Conservation (phyloP, 192 early-diverging fungal species). For the Dissophora globulifera region DNA sequence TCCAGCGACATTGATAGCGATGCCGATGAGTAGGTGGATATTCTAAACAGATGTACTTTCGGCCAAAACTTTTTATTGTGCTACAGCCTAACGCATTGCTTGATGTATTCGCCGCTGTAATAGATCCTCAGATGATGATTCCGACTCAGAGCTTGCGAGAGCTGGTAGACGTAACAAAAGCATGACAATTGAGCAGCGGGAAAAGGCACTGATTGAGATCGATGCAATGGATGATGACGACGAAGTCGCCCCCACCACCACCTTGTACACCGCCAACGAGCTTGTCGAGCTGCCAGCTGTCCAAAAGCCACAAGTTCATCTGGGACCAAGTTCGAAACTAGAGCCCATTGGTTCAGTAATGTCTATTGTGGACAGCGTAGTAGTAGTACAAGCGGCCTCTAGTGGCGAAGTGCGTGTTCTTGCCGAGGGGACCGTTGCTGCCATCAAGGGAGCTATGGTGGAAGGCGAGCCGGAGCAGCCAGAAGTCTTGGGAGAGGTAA, state of each 20-base stretch:
- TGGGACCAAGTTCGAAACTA: slow-evolving; percentile 62
- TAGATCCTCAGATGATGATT: slow-evolving; percentile 22
- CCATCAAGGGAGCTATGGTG: slow-evolving; percentile 8
- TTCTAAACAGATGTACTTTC: not conserved
- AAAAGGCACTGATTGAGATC: slow-evolving; percentile 35
- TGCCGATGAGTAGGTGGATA: slow-evolving; percentile 32
- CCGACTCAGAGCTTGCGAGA: slow-evolving; percentile 32
- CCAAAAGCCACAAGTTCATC: slow-evolving; percentile 53
- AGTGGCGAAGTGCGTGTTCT: slow-evolving; percentile 68
- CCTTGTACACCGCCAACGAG: slow-evolving; percentile 70
- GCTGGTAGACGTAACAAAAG: not conserved
- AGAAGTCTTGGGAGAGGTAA: slow-evolving; percentile 70
- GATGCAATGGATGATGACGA: slow-evolving; percentile 56
- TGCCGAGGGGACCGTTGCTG: slow-evolving; percentile 80
- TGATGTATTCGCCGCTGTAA: no score
- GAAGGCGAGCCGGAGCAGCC: slow-evolving; percentile 58
- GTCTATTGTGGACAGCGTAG: slow-evolving; percentile 74
- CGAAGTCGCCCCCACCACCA: slow-evolving; percentile 3
- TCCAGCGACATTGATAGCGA: slow-evolving; percentile 48
- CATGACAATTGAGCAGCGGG: slow-evolving; percentile 40
- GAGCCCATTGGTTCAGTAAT: slow-evolving; percentile 72
- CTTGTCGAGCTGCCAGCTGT: slow-evolving; percentile 60
- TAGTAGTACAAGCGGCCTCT: slow-evolving; percentile 71
- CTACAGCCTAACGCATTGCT: no score
- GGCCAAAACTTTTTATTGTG: no score